A percentile compares a stretch with the other conserved stretches of the same genome.
Evolutionary conservation across 495 filamentous ascomycete genomes (phyloP).

Genomic region (Penicillium taxi): DNA sequence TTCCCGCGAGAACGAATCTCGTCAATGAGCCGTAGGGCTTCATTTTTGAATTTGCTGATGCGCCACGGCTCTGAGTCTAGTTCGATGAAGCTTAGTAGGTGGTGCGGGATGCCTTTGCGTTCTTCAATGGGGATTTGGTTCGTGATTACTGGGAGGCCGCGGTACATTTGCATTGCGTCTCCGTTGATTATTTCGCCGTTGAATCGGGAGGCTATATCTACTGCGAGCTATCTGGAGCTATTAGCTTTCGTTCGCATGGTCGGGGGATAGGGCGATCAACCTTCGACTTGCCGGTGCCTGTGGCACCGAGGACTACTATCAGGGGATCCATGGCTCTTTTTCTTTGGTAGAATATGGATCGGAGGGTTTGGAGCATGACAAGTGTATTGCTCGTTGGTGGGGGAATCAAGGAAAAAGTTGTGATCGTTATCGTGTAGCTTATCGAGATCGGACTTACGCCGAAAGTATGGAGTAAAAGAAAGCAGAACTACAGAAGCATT

Average conservation of each 20-base stretch:
- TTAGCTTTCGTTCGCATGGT: constrained; percentile 14
- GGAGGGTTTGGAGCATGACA: constrained; percentile 21
- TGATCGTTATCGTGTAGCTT: no score
- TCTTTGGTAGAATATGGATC: constrained; percentile 12
- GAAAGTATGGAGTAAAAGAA: no score
- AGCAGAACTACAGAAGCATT: no score
- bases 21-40: constrained; percentile 59
- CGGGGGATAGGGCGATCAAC: constrained; percentile 39
- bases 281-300: constrained; percentile 97
- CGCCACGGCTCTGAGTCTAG: constrained; percentile 73
- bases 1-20: constrained; percentile 70
- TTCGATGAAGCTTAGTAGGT: constrained; percentile 71
- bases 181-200: constrained; percentile 97
- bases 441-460: no score
- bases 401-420: no score
- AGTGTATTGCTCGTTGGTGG: no score
- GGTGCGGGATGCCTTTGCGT: constrained; percentile 75
- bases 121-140: constrained; percentile 79
- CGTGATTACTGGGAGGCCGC: constrained; percentile 86
- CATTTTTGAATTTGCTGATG: constrained; percentile 62
- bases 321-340: constrained; percentile 48
- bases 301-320: constrained; percentile 82
- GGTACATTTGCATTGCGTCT: constrained; percentile 98
- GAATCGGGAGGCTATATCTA: constrained; percentile 73
- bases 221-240: constrained; percentile 65